Evolutionary conservation across 768 basidiomycete genomes (phyloP), one percentile per base, ranked within the genome.

Genomic region (Tulasnella sp.): DNA sequence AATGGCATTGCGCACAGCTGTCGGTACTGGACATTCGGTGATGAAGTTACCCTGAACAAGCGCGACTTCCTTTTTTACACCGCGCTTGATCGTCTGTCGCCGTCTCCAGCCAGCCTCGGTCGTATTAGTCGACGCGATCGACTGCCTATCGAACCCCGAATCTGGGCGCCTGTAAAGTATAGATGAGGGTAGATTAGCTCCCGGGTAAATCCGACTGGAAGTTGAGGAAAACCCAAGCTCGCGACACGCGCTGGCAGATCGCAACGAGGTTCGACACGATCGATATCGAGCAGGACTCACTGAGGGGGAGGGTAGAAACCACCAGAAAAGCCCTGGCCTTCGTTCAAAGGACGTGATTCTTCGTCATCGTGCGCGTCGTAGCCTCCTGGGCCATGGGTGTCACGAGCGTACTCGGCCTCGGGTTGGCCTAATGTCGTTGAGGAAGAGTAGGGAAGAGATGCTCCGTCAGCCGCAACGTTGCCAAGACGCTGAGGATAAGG

Each of bases 1-100:
- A 48, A 95, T 92, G 31, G 95, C 95, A 80, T 92, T 93, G 83
- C 88, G 89, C 77, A 97, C 91, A 3, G 96, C 93, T 0, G 93
- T 93, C 1, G 96, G 96, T 0, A 97, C 96, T 9, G 91, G 88
- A 85, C 97, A 96, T 83, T 98, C 96, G 44, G 92, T 90, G 86
- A 97, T 94, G 87, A 96, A 97, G 84, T 97, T 94, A 80, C 97
- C 97, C 75, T 96, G 90, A 12, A 96, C 97, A 82, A 98, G 92
- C 85, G 95, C 94, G 88, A 99, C 94, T 85, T 93, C 95, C 84
- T 95, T 93, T n/a, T 96, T 97, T 34, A 96, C 95, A 81, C 95
- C 93, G 77, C 96, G 94, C 85, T 95, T 95, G 86, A 96, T 82
- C 1, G 81, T 81, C 58, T 82, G 81, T 37, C 81, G 76, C 31